Percentiles rank a stretch among this genome's conserved stretches.
phyloP scores from a whole-genome alignment of 164 flowering plant genomes.

The Taxillus chinensis region DNA sequence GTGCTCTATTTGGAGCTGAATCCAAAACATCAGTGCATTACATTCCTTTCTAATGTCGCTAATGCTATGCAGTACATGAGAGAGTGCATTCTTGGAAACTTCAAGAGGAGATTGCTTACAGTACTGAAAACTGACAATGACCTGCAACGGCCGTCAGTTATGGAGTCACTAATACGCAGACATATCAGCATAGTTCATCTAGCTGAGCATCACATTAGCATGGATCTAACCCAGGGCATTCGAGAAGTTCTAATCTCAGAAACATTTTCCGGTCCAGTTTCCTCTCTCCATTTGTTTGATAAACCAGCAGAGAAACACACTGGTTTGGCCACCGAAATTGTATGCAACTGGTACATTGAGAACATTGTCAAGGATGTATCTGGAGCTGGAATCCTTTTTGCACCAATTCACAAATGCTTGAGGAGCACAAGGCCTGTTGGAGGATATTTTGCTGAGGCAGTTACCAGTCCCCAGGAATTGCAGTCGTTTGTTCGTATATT shows the following conservation, averaged over 20 bases:
- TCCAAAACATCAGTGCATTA: too few species aligned
- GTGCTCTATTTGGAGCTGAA: too few species aligned
- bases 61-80: constrained; percentile 77
- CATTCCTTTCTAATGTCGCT: too few species aligned
- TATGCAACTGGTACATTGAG: constrained; percentile 94
- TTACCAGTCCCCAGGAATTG: constrained; percentile 71
- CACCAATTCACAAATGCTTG: constrained; percentile 76
- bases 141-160: constrained; percentile 83
- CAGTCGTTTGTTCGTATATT: constrained; percentile 80
- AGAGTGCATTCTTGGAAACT: constrained; percentile 93
- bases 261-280: constrained; percentile 83
- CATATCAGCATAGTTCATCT: constrained; percentile 74
- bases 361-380: constrained; percentile 88
- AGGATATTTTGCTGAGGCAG: constrained; percentile 90
- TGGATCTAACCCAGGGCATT: constrained; percentile 91
- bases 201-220: constrained; percentile 95
- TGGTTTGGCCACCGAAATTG: constrained; percentile 73
- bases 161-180: constrained; percentile 70
- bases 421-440: constrained; percentile 92
- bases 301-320: constrained; percentile 56
- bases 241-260: constrained; percentile 79
- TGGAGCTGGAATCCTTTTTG: constrained; percentile 78
- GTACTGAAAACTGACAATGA: constrained; percentile 80
- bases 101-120: constrained; percentile 77
- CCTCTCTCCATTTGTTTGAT: constrained; percentile 73